These are phyloP conservation scores for Evansstolkia leycettana DNA, from an alignment of 495 filamentous ascomycete genomes.

Conservation along the genomic window DNA sequence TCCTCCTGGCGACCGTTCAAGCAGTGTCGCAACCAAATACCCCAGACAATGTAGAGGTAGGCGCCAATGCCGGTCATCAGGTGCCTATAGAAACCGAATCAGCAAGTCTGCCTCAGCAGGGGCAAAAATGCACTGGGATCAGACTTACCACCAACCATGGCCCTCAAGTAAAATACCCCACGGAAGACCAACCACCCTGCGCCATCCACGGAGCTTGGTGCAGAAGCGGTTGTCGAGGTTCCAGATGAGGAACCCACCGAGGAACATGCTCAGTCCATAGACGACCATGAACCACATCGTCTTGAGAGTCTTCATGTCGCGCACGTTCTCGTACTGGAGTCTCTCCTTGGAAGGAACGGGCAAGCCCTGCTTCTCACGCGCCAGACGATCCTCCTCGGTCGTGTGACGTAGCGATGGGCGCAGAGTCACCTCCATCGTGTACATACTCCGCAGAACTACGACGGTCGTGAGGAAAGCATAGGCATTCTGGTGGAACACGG, in stretches of 20 bases:
- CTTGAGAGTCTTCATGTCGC: slow-evolving; percentile 47
- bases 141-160: slow-evolving; percentile 92
- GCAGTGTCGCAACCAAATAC: slow-evolving; percentile 74
- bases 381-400: slow-evolving; percentile 29
- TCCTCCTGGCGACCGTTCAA: slow-evolving; percentile 66
- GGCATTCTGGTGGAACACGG: slow-evolving; percentile 81
- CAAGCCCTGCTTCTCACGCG: slow-evolving; percentile 25
- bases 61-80: slow-evolving; percentile 56
- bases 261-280: slow-evolving; percentile 60
- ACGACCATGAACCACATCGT: slow-evolving; percentile 68
- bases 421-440: slow-evolving; percentile 76
- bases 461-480: slow-evolving; percentile 71
- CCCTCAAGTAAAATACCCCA: slow-evolving; percentile 89
- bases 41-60: slow-evolving; percentile 78
- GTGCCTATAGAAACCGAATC: slow-evolving; percentile 37
- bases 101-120: too few relatives aligned
- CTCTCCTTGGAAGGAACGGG: slow-evolving; percentile 27
- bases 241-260: slow-evolving; percentile 82
- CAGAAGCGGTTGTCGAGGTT: slow-evolving; percentile 78
- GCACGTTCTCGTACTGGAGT: slow-evolving; percentile 36
- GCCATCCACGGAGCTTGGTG: slow-evolving; percentile 52
- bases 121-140: slow-evolving; percentile 5
- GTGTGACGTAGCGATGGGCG: slow-evolving; percentile 41
- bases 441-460: slow-evolving; percentile 72
- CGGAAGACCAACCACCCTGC: slow-evolving; percentile 63